These are phyloP conservation scores for Saraca asoca DNA, from an alignment of 331 rosid genomes.

Conservation along the genomic window DNA sequence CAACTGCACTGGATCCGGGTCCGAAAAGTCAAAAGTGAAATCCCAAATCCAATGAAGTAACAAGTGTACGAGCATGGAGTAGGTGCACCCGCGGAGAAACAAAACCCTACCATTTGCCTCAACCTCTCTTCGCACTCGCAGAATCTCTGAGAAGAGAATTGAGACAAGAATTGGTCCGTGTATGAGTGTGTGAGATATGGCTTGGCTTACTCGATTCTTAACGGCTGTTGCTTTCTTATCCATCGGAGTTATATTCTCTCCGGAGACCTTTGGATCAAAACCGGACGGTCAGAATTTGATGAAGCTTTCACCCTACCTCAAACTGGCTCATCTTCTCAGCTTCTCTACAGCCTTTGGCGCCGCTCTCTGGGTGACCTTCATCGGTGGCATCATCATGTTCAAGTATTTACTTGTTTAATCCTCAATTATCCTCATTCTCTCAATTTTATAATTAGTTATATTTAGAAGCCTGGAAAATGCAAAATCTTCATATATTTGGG, in stretches of 20 bases:
- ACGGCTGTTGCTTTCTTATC: conserved; percentile 82
- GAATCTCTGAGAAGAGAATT: background rate
- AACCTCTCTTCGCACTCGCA: background rate
- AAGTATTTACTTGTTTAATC: conserved; percentile 47
- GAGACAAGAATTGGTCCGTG: background rate
- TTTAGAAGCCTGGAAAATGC: background rate
- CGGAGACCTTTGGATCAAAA: conserved; percentile 81
- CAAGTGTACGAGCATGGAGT: background rate
- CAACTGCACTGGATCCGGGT: too few species aligned
- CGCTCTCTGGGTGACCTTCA: conserved; percentile 94
- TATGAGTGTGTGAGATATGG: conserved; percentile 47
- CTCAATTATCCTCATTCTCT: too few species aligned
- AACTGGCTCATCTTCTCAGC: conserved; percentile 81
- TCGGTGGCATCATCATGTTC: conserved; percentile 98
- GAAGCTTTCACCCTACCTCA: conserved; percentile 62
- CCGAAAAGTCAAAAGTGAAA: too few species aligned
- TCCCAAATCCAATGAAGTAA: too few species aligned
- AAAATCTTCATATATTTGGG: too few species aligned
- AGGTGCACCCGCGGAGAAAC: background rate
- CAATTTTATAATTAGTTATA: background rate
- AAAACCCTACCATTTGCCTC: background rate
- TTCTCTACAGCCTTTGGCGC: conserved; percentile 94
- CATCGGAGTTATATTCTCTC: conserved; percentile 86
- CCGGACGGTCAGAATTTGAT: conserved; percentile 50
- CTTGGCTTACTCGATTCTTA: conserved; percentile 73